phyloP scores from a whole-genome alignment of 2,329 filamentous ascomycete species.

The Mollisiaceae sp. region DNA sequence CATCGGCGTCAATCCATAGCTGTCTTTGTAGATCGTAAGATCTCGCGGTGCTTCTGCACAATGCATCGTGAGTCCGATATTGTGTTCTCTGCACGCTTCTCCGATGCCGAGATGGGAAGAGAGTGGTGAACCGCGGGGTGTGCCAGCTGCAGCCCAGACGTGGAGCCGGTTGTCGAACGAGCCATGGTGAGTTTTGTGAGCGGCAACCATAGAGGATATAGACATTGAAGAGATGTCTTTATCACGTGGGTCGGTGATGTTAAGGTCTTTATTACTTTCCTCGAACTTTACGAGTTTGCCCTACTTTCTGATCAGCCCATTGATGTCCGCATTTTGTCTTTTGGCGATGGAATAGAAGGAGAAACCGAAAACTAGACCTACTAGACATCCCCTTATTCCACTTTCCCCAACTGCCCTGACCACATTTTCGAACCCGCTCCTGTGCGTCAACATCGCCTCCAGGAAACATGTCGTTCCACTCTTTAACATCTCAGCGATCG shows the following conservation, averaged over 20 bases:
- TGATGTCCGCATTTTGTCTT: slow-evolving; percentile 29
- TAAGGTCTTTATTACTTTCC: slow-evolving; percentile 43
- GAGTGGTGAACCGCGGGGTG: slow-evolving; percentile 50
- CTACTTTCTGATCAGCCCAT: slow-evolving; percentile 43
- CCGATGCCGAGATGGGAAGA: slow-evolving; percentile 44
- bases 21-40: slow-evolving; percentile 44
- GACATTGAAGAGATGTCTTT: slow-evolving; percentile 46
- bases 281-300: slow-evolving; percentile 49
- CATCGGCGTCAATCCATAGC: slow-evolving; percentile 50
- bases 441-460: slow-evolving; percentile 56
- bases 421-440: slow-evolving; percentile 53
- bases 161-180: slow-evolving; percentile 48
- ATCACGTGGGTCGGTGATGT: slow-evolving; percentile 46
- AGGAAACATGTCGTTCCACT: slow-evolving; percentile 57
- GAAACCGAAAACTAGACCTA: not conserved
- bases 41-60: slow-evolving; percentile 47
- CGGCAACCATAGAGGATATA: slow-evolving; percentile 41
- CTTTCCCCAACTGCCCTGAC: slow-evolving; percentile 50
- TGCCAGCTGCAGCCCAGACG: slow-evolving; percentile 54
- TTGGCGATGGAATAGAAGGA: not conserved
- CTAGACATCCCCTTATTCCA: slow-evolving; percentile 45
- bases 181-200: slow-evolving; percentile 46
- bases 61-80: slow-evolving; percentile 47
- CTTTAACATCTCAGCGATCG: slow-evolving; percentile 56
- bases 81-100: slow-evolving; percentile 38